phyloP scores from a whole-genome alignment of 805 yeast species.

The Metschnikowia amazonensis region DNA sequence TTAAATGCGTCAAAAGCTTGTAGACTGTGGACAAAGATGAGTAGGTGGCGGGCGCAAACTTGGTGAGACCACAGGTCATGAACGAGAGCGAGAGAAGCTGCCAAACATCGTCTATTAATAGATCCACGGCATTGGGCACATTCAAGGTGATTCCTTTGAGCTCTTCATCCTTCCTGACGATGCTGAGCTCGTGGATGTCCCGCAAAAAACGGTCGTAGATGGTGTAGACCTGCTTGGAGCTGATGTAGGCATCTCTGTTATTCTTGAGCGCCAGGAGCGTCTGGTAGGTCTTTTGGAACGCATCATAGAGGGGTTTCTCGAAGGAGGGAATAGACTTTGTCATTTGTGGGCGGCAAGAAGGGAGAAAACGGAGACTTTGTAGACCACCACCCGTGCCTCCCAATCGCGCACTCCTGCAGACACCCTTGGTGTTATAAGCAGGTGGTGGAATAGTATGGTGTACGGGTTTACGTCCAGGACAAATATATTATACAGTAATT shows the following conservation, averaged over 20 bases:
- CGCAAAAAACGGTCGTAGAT: slow-evolving; percentile 57
- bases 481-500: too few relatives aligned
- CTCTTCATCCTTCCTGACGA: slow-evolving; percentile 48
- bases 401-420: too few relatives aligned
- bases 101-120: slow-evolving; percentile 81
- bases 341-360: slow-evolving; percentile 10
- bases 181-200: slow-evolving; percentile 50
- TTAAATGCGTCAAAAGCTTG: slow-evolving; percentile 75
- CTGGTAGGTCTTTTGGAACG: slow-evolving; percentile 26
- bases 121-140: slow-evolving; percentile 58
- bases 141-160: slow-evolving; percentile 33
- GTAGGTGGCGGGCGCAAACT: slow-evolving; percentile 91
- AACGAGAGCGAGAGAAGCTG: slow-evolving; percentile 83
- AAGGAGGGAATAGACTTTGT: slow-evolving; percentile 29
- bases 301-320: slow-evolving; percentile 32
- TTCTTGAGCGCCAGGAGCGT: slow-evolving; percentile 44
- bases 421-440: too few relatives aligned
- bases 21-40: slow-evolving; percentile 85
- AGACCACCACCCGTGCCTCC: too few relatives aligned
- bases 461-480: too few relatives aligned
- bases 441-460: too few relatives aligned
- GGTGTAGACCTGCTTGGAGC: slow-evolving; percentile 61
- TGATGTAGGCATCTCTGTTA: slow-evolving; percentile 61
- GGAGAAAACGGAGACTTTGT: background rate
- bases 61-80: slow-evolving; percentile 86